Base-by-base conservation (phyloP, 176 grass and related monocot genomes). In the Aegilops sharonensis region DNA sequence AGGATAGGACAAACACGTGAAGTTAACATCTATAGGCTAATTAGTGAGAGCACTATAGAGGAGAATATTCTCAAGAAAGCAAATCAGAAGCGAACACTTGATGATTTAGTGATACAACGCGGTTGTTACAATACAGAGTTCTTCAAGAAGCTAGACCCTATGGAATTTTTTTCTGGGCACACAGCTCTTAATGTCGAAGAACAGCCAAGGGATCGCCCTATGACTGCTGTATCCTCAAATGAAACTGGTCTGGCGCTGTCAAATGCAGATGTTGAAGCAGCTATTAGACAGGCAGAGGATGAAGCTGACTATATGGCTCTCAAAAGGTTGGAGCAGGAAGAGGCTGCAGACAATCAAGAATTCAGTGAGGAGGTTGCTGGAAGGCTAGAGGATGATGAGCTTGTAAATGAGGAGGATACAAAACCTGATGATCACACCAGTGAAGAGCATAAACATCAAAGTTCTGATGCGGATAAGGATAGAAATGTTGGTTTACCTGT, bases 261-360 rank as follows among this genome's bases (percentile, higher is more conserved):
- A 42, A 94, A 91, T 83, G 92, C 62, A 57, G 97, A 99, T 91
- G 97, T 99, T 81, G 97, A 99, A 91, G 94, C 94, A 56, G 97
- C 97, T 68, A 94, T 99, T 76, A 96, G 95, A 84, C 89, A 91
- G 68, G 97, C 97, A 83, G 97, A 99, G 87, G 97, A 99, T 85
- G 97, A 99, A 91, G 97, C 90, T 34, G 97, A 99, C 84, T 99
- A 99, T 79, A 99, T 99, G 97, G 97, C 97, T 72, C 88, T 99
- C 64, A 99, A 99, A 87, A 99, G 87, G 68, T 87, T 99, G 57
- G 97, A 99, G 81, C 84, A 99, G 83, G 97, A 99, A 88, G 94
- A 99, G 32, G 97, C 92, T 64, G 90, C 95, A 78, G 97, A 99
- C 68, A 99, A 99, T 85, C 94, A 99, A 88, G 97, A 99, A 69